Base-by-base conservation (phyloP, 495 filamentous ascomycete species). In the Talaromyces nanjingensis region DNA sequence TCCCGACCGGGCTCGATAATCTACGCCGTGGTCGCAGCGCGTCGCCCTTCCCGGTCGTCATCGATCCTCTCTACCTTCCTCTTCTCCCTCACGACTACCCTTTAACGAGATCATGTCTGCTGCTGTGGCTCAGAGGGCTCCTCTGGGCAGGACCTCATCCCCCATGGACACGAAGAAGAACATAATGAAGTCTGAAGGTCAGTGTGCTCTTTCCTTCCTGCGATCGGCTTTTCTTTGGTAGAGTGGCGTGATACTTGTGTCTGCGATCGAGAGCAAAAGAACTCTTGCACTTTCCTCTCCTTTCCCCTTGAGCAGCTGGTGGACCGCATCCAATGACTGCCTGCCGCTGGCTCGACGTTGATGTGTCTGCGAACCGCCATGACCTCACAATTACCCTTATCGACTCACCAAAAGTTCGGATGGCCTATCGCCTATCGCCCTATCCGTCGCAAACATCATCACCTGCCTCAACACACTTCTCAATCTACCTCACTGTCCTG, bases 131-230 rank as follows among this genome's bases (percentile, higher is more conserved):
- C 69, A 76, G 64, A 73, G 73, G 62, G 70, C 71, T 54, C 71
- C 78, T 60, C 73, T 72, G 64, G 73, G 58, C 58, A 67, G 68
- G 67, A 73, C 68, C 63, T 67, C 69, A 18, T 76, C 76, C 63
- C 72, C 79, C 65, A 82, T 84, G 81, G 81, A 84, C 67, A 76
- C 76, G 56, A 83, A 83, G 70, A 83, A 79, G 66, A 75, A 72
- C 62, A 69, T 67, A 18, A 64, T 77, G 60, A 77, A 80, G 66
- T 64, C 70, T 42, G 73, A 83, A 77, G 78, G 77, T 81, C 55
- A 66, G 78, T 78, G 60, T 34, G 11, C 18, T 16, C 22, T 24
- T 27, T 60, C 31, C 29, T 22, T 33, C 37, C 64, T 29, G 37
- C 37, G 37, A 53, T 53, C 47, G 6, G 47, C 31, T 33, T 33